phyloP scores from a whole-genome alignment of 306 rosid species.

The Spatholobus suberectus region DNA sequence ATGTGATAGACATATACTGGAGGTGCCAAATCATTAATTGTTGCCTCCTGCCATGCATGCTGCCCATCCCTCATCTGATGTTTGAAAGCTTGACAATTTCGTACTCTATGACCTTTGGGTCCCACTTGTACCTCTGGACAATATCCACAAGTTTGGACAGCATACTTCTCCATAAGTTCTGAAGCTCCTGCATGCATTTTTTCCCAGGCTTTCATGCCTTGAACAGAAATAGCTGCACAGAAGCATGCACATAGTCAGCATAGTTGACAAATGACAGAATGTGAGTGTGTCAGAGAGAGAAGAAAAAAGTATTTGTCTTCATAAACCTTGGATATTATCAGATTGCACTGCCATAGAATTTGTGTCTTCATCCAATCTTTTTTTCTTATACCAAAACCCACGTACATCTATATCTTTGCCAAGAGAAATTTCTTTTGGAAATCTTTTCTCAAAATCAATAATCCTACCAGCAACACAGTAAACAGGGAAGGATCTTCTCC shows the following conservation, averaged over 20 bases:
- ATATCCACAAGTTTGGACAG: constrained; percentile 76
- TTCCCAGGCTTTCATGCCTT: constrained; percentile 75
- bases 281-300: not conserved
- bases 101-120: constrained; percentile 74
- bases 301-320: not conserved
- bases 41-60: constrained; percentile 84
- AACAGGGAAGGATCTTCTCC: constrained; percentile 70
- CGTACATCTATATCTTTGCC: constrained; percentile 54
- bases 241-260: constrained; percentile 32
- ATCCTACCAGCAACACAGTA: constrained; percentile 68
- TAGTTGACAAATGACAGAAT: constrained; percentile 7
- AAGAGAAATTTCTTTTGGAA: constrained; percentile 53
- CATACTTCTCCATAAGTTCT: constrained; percentile 65
- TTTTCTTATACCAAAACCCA: constrained; percentile 62
- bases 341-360: constrained; percentile 42
- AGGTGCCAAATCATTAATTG: constrained; percentile 61
- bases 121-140: constrained; percentile 84
- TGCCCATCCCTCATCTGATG: constrained; percentile 91
- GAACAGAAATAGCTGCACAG: constrained; percentile 56
- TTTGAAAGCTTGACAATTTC: constrained; percentile 74
- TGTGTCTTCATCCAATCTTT: constrained; percentile 22
- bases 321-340: constrained; percentile 60
- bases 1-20: constrained; percentile 72
- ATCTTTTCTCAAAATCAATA: constrained; percentile 72
- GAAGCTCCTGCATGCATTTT: constrained; percentile 60